These are phyloP conservation scores for Lentinula aciculospora DNA, from an alignment of 768 basidiomycete species.

Conservation along the genomic window DNA sequence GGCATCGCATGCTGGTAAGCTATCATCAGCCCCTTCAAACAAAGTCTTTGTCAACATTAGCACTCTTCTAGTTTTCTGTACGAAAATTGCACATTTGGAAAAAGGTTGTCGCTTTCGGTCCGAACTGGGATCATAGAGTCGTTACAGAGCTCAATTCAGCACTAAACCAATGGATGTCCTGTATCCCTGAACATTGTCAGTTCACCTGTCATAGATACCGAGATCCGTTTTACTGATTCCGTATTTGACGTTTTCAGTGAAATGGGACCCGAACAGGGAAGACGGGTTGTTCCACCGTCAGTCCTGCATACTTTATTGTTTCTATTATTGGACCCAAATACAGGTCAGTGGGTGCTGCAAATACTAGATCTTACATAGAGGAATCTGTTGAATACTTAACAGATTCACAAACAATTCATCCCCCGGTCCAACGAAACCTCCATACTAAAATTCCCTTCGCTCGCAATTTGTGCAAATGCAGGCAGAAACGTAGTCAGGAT, in stretches of 20 bases:
- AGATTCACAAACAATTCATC: constrained; percentile 33
- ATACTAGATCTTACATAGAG: neutral
- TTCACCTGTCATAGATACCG: neutral
- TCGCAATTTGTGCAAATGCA: constrained; percentile 38
- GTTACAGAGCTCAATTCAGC: constrained; percentile 25
- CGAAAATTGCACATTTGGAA: neutral
- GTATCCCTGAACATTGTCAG: constrained; percentile 40
- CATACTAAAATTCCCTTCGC: constrained; percentile 26
- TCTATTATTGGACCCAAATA: constrained; percentile 27
- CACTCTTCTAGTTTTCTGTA: neutral
- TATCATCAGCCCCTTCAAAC: neutral
- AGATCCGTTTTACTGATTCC: neutral
- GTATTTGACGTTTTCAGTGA: constrained; percentile 20
- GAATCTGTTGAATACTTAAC: neutral
- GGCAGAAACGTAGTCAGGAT: constrained; percentile 36
- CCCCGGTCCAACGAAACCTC: constrained; percentile 22
- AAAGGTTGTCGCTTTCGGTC: neutral
- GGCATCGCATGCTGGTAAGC: constrained; percentile 8
- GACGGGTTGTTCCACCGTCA: constrained; percentile 25
- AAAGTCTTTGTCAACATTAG: neutral
- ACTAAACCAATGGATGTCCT: constrained; percentile 53
- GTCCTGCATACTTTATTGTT: constrained; percentile 22
- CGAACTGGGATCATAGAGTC: neutral
- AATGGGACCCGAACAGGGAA: constrained; percentile 32
- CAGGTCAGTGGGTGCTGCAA: neutral